These are phyloP conservation scores for Chimonanthus praecox DNA, from an alignment of 164 flowering plant genomes.

Conservation along the genomic window DNA sequence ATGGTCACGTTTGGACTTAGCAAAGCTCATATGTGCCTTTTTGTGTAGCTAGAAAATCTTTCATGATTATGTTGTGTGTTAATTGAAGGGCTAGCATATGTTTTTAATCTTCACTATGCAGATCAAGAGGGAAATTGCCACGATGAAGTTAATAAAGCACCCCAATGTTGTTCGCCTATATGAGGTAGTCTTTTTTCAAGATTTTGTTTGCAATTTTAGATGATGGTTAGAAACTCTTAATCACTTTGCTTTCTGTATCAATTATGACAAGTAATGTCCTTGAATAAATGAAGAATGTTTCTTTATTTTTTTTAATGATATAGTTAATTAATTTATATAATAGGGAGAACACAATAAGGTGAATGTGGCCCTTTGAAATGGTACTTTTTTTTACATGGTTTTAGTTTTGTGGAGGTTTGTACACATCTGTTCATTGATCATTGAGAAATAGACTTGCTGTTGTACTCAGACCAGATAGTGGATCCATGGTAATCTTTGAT, in stretches of 20 bases:
- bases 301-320: background rate
- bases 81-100: background rate
- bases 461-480: background rate
- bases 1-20: background rate
- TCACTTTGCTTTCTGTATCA: background rate
- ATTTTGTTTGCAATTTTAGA: background rate
- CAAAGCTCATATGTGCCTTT: background rate
- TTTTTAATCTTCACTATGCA: constrained; percentile 18
- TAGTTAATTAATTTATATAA: too few relatives aligned
- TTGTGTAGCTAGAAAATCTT: background rate
- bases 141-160: constrained; percentile 88
- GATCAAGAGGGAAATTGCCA: constrained; percentile 81
- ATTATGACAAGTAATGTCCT: background rate
- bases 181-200: constrained; percentile 43
- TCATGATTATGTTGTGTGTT: background rate
- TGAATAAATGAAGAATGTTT: background rate
- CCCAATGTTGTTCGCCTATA: constrained; percentile 79
- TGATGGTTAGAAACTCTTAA: background rate
- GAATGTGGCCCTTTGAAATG: background rate
- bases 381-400: background rate
- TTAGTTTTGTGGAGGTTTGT: background rate
- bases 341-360: background rate
- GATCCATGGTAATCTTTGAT: too few relatives aligned
- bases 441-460: background rate
- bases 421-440: background rate